Base-by-base conservation (phyloP, 169 alveolate species). In the Eimeria sp. region DNA sequence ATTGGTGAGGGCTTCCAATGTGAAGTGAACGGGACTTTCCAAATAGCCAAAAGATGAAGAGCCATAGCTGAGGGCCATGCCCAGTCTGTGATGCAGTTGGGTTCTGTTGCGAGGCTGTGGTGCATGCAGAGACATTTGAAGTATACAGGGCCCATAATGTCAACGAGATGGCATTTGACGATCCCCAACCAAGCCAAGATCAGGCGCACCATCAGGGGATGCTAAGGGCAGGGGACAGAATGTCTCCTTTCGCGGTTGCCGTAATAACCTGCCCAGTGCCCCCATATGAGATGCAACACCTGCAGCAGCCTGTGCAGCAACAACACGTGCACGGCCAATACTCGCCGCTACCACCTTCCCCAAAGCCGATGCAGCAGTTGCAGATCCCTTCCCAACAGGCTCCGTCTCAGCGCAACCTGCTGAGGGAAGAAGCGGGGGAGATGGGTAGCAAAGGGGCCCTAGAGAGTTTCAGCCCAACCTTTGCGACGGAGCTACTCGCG, bases 381-480 rank as follows among this genome's bases (percentile, higher is more conserved):
- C 75, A 43, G 75, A 25, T 83, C 91, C 91, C 91, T 58, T 83
- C 91, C 27, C 76, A 83, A 40, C 72, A 83, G 30, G 91, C 67
- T 13, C 43, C 49, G 40, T 57, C 75, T 20, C 75, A 54, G 49
- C 54, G 75, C 30, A 83, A 54, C 76, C n/a, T 43, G 51, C 91
- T 83, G 72, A 14, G 91, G 20, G 75, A 83, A 61, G 91, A 83
- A 34, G 91, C 45, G 9, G 91, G 91, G 25, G 91, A 83, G 30
- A 67, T 83, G 58, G 72, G 75, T 18, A 57, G 91, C 75, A 54
- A 57, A 20, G 91, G 91, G 91, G 76, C 91, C 57, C 75, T 83
- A 14, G 91, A 83, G 57, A 83, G 91, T 57, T 57, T 83, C 91
- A 57, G 91, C 51, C 91, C 91, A 6, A 83, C 91, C 40, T 83